phyloP scores from a whole-genome alignment of 2,329 filamentous ascomycete species.

The Furcasterigmium sp. region DNA sequence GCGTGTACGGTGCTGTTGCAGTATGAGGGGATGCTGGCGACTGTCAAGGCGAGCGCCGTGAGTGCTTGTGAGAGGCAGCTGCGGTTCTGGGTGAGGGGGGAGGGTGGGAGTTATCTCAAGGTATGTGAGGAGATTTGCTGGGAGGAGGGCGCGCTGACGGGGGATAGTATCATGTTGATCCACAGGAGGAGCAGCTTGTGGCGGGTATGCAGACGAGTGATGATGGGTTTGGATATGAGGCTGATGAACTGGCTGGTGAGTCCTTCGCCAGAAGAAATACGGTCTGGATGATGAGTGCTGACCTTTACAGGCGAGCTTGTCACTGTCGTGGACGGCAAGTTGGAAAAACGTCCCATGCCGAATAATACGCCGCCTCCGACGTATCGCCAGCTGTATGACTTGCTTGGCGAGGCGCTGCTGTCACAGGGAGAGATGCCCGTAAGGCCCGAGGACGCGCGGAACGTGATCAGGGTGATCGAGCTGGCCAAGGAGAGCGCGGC shows the following conservation, averaged over 20 bases:
- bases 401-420: slow-evolving; percentile 41
- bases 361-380: slow-evolving; percentile 58
- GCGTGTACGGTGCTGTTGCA: slow-evolving; percentile 59
- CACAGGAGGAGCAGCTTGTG: slow-evolving; percentile 70
- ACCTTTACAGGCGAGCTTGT: too few relatives aligned
- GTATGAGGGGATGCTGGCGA: slow-evolving; percentile 63
- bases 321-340: too few relatives aligned
- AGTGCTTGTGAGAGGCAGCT: slow-evolving; percentile 65
- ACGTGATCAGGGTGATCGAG: slow-evolving; percentile 50
- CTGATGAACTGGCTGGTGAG: slow-evolving; percentile 46
- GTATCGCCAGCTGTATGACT: slow-evolving; percentile 63
- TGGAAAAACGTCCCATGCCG: slow-evolving; percentile 46
- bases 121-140: too few relatives aligned
- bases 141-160: too few relatives aligned
- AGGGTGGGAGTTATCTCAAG: slow-evolving; percentile 75
- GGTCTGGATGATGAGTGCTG: background rate
- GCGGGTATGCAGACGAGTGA: slow-evolving; percentile 57
- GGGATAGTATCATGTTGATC: slow-evolving; percentile 60
- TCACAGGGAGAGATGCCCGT: slow-evolving; percentile 47
- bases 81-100: slow-evolving; percentile 72
- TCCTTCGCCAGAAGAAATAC: background rate
- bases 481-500: slow-evolving; percentile 44
- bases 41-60: slow-evolving; percentile 63
- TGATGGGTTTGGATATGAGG: slow-evolving; percentile 60
- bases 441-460: slow-evolving; percentile 42